Percentiles rank a stretch among this genome's conserved stretches.
Conservation (phyloP, 2,329 filamentous ascomycete species). For the Hypoxylon sp. region DNA sequence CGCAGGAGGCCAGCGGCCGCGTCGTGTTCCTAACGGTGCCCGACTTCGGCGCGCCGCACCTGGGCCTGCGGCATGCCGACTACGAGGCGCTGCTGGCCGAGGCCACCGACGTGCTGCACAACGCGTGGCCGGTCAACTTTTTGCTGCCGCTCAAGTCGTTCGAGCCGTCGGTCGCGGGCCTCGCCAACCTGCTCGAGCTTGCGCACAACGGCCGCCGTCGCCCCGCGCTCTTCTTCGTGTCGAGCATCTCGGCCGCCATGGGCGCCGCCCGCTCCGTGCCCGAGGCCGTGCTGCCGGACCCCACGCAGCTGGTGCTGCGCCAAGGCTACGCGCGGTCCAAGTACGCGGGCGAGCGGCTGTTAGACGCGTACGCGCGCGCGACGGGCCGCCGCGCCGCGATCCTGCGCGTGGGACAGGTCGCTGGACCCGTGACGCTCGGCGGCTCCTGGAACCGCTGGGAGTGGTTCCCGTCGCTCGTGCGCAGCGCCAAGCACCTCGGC, state of each 20-base stretch:
- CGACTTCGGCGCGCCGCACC: conserved; percentile 30
- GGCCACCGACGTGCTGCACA: conserved; percentile 38
- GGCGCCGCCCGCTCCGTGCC: conserved; percentile 24
- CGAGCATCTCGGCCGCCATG: conserved; percentile 41
- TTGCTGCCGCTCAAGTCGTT: conserved; percentile 36
- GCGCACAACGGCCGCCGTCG: conserved; percentile 15
- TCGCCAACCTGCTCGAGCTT: conserved; percentile 34
- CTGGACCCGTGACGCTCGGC: conserved; percentile 34
- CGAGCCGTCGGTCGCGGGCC: conserved; percentile 33
- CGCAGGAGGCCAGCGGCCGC: conserved; percentile 17
- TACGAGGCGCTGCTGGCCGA: conserved; percentile 29
- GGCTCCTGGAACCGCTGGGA: conserved; percentile 43
- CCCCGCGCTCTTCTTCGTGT: conserved; percentile 39
- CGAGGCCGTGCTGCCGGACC: conserved; percentile 33
- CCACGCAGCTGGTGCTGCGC: conserved; percentile 17
- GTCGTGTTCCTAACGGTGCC: conserved; percentile 34
- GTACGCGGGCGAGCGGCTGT: conserved; percentile 42
- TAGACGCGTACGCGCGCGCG: conserved; percentile 34
- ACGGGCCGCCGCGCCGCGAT: conserved; percentile 29
- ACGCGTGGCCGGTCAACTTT: conserved; percentile 42
- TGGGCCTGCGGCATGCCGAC: conserved; percentile 28
- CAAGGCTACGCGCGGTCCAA: conserved; percentile 45
- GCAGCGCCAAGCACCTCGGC: conserved; percentile 38
- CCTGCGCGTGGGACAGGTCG: conserved; percentile 44
- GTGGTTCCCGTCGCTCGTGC: conserved; percentile 42